Evolutionary conservation across 345 rosid species (phyloP).

Genomic region (Erucastrum elatum): DNA sequence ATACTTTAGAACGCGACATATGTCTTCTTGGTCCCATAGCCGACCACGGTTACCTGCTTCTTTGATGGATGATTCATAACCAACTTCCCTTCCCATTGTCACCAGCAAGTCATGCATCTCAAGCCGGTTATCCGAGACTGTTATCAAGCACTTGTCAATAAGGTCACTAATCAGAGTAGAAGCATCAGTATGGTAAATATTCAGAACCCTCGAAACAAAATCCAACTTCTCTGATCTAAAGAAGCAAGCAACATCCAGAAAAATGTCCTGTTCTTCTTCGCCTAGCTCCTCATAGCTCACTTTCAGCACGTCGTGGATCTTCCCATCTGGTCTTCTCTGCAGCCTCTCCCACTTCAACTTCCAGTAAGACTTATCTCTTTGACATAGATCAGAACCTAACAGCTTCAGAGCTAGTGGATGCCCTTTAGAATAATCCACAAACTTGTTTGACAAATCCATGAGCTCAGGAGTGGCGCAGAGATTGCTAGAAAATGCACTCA

Average conservation of each 20-base stretch:
- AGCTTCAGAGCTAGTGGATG: slow-evolving; percentile 46
- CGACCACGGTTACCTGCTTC: slow-evolving; percentile 30
- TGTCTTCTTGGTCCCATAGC: slow-evolving; percentile 38
- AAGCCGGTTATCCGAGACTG: slow-evolving; percentile 5
- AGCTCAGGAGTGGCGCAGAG: slow-evolving; percentile 9
- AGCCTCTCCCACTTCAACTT: slow-evolving; percentile 19
- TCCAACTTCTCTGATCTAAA: slow-evolving; percentile 23
- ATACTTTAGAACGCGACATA: slow-evolving; percentile 25
- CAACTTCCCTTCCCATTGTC: slow-evolving; percentile 39
- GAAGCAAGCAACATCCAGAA: slow-evolving; percentile 49
- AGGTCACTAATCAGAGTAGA: slow-evolving; percentile 29
- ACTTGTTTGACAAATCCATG: slow-evolving; percentile 30
- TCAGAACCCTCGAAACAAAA: slow-evolving; percentile 19
- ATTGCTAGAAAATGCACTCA: slow-evolving; percentile 18
- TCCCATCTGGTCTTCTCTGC: slow-evolving; percentile 24
- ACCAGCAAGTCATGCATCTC: slow-evolving; percentile 44
- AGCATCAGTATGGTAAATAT: slow-evolving; percentile 19
- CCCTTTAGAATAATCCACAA: slow-evolving; percentile 38
- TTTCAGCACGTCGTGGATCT: slow-evolving; percentile 29
- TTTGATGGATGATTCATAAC: slow-evolving; percentile 27
- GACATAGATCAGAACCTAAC: slow-evolving; percentile 34
- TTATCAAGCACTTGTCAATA: slow-evolving; percentile 35
- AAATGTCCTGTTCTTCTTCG: slow-evolving; percentile 26
- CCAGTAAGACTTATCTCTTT: slow-evolving; percentile 27
- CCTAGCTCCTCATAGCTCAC: slow-evolving; percentile 44